Conservation (phyloP, 768 basidiomycete species). For the Lactifluus subvellereus region DNA sequence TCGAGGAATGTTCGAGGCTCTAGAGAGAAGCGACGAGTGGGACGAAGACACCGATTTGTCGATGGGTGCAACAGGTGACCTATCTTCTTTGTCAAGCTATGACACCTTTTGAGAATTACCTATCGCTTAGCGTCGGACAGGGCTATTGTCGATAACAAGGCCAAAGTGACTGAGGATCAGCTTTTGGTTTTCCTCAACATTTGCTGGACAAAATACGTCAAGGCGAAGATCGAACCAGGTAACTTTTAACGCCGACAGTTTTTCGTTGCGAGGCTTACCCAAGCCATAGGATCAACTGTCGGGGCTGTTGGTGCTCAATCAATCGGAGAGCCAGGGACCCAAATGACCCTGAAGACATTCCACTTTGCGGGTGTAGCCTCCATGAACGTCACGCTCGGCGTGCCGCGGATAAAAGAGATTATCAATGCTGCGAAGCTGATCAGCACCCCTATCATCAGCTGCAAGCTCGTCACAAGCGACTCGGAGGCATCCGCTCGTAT, state of each 20-base stretch:
- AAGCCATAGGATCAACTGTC: slow-evolving; percentile 80
- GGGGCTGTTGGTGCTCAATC: slow-evolving; percentile 99
- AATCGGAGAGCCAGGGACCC: slow-evolving; percentile 98
- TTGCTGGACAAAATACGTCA: slow-evolving; percentile 88
- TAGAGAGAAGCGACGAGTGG: slow-evolving; percentile 70
- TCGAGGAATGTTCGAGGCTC: slow-evolving; percentile 80
- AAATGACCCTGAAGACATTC: slow-evolving; percentile 99
- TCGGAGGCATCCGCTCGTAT: slow-evolving; percentile 96
- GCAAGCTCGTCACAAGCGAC: slow-evolving; percentile 77
- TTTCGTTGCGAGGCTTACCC: not conserved
- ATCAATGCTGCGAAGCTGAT: slow-evolving; percentile 98
- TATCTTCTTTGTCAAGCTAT: not conserved
- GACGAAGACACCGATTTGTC: slow-evolving; percentile 71
- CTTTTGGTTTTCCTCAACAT: slow-evolving; percentile 74
- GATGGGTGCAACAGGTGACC: slow-evolving; percentile 62
- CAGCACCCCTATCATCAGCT: slow-evolving; percentile 97
- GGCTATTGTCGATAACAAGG: slow-evolving; percentile 79
- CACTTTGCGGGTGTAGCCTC: slow-evolving; percentile 99
- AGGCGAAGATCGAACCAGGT: slow-evolving; percentile 96
- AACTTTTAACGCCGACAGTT: slow-evolving; percentile 9
- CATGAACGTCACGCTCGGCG: slow-evolving; percentile 99
- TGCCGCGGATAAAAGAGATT: slow-evolving; percentile 99
- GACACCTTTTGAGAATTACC: not conserved
- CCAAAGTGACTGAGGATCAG: slow-evolving; percentile 83
- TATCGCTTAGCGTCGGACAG: slow-evolving; percentile 50